Evolutionary conservation across 768 basidiomycete species (phyloP), one percentile per base, ranked within the genome.

Genomic region (Suillus luteus): DNA sequence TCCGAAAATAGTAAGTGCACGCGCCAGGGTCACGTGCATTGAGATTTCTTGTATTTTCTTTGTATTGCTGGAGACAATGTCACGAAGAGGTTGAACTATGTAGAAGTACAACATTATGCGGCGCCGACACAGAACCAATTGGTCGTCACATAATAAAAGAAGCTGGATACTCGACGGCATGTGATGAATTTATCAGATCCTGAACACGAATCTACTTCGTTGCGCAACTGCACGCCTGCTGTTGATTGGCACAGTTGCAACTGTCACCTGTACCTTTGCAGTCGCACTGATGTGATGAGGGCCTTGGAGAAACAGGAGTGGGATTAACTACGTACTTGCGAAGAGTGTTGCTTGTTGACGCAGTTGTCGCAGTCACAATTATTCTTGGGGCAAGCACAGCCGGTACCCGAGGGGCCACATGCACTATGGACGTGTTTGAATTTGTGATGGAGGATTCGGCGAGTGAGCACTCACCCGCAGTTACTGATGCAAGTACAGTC

Each of bases 331-430:
- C 55, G 17, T 48, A 71, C 72, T 57, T 76, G 68, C 22, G 52
- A 35, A 24, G 74, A 68, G 48, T 71, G 70, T 10, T 70, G 62
- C 55, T 69, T 73, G 43, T 78, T 78, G 5, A 62, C 63, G 64
- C 77, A 78, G 22, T 65, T 41, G 9, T 62, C 22, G 67, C 77
- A 78, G 51, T 70, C 57, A 51, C 77, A 78, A 48, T 67, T 67
- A 60, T 69, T 69, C 62, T 71, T 74, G 2, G 73, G 48, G 59
- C 77, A 78, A 3, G 61, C 15, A 52, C 77, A 78, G 41, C 71
- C 73, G 9, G 75, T 71, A 48, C 75, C 76, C 17, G 62, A 37
- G 40, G 76, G 68, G 9, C 74, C 72, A 58, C 76, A 78, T 37
- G 72, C 65, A 33, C 77, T 78, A 43, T 17, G 22, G 19, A 49